Evolutionary conservation across 106 monocot genomes (phyloP).

Genomic region (Dioscorea alata): DNA sequence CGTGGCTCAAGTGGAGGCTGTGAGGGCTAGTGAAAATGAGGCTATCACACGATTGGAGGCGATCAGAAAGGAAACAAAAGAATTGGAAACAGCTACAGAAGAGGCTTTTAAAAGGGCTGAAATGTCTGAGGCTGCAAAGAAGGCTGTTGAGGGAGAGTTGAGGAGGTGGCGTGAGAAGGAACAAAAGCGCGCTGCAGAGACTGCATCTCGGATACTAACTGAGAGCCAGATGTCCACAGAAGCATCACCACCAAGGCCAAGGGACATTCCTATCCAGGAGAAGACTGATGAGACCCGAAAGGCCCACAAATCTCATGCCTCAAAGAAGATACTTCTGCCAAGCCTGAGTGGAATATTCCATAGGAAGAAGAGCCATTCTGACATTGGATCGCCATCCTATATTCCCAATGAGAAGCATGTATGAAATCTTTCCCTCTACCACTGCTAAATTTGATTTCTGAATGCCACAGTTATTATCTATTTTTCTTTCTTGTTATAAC

Average conservation of each 20-base stretch:
- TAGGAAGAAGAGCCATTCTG: conserved; percentile 25
- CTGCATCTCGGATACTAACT: conserved; percentile 14
- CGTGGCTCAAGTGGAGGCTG: conserved; percentile 34
- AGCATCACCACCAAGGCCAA: conserved; percentile 1
- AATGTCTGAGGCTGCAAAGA: conserved; percentile 33
- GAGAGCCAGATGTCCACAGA: conserved; percentile 17
- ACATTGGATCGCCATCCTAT: conserved; percentile 16
- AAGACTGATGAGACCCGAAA: neutral
- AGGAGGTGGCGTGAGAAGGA: conserved; percentile 22
- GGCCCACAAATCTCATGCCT: neutral
- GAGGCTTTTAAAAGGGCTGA: conserved; percentile 34
- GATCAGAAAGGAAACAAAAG: conserved; percentile 22
- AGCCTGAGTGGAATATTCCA: conserved; percentile 25
- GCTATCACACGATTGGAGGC: conserved; percentile 22
- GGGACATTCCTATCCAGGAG: neutral
- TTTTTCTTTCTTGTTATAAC: neutral
- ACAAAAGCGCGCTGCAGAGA: conserved; percentile 13
- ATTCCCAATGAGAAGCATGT: conserved; percentile 26
- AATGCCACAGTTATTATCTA: neutral
- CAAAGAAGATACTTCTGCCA: conserved; percentile 25
- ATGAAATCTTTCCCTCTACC: neutral
- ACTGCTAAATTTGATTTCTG: conserved; percentile 1
- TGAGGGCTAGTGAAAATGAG: conserved; percentile 32
- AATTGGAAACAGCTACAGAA: conserved; percentile 18
- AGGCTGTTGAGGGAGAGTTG: conserved; percentile 26